Evolutionary conservation across 78 protist genomes (phyloP).

Genomic region (Dictyostelium purpureum): DNA sequence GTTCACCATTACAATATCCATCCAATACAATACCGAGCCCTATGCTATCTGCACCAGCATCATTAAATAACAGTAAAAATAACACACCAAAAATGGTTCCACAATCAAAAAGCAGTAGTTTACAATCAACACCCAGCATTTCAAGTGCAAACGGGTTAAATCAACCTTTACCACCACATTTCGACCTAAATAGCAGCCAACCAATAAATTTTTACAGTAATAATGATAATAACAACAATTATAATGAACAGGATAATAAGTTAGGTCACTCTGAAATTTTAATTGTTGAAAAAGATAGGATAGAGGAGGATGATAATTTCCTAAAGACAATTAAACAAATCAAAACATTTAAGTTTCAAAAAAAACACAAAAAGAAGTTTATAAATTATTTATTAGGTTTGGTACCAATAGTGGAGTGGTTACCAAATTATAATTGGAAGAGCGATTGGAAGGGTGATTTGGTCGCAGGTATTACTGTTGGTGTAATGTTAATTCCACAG

Average conservation of each 20-base stretch:
- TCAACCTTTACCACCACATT: no score
- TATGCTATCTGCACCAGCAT: neutral
- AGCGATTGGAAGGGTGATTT: conserved; percentile 70
- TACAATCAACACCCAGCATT: neutral
- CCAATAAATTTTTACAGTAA: no score
- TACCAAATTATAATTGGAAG: conserved; percentile 24
- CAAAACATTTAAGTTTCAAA: conserved; percentile 50
- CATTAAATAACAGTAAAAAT: neutral
- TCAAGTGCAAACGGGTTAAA: no score
- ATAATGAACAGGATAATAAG: neutral
- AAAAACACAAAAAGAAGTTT: conserved; percentile 38
- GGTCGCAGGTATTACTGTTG: conserved; percentile 87
- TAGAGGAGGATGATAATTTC: neutral
- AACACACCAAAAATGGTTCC: neutral
- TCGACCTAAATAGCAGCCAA: no score
- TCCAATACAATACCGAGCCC: conserved; percentile 1
- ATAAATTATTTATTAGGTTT: conserved; percentile 14
- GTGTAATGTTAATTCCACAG: conserved; percentile 72
- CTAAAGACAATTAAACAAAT: conserved; percentile 34
- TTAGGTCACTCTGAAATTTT: neutral
- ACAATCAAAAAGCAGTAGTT: neutral
- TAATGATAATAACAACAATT: neutral
- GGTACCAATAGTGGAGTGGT: conserved; percentile 44
- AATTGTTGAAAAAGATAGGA: neutral
- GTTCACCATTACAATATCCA: neutral